A percentile compares a stretch with the other conserved stretches of the same genome.
Conservation (phyloP, 169 alveolate genomes). For the Eimeria sp. region DNA sequence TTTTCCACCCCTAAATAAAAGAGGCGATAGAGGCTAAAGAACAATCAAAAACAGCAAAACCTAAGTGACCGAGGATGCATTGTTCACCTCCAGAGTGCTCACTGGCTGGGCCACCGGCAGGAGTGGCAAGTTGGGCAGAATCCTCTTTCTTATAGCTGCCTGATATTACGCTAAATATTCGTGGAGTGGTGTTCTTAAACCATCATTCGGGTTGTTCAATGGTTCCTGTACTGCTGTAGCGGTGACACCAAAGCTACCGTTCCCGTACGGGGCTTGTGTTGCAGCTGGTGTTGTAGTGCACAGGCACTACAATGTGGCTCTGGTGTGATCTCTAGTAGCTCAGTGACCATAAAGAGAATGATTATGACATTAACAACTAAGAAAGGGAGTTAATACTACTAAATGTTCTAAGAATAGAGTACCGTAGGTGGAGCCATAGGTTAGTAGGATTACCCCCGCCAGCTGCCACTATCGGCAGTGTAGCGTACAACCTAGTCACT, state of each 20-base stretch:
- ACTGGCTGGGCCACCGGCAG: background rate
- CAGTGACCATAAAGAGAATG: too few species aligned
- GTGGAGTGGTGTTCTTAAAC: background rate
- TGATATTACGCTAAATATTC: background rate
- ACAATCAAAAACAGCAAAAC: background rate
- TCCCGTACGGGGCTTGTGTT: slow-evolving; percentile 12
- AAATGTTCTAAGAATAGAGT: too few species aligned
- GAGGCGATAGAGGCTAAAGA: background rate
- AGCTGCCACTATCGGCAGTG: too few species aligned
- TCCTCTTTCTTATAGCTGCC: background rate
- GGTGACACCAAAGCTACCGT: background rate
- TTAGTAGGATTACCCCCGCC: too few species aligned
- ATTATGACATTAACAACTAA: too few species aligned
- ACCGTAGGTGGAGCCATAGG: too few species aligned
- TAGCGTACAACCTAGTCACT: too few species aligned
- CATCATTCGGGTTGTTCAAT: background rate
- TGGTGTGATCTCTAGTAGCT: background rate
- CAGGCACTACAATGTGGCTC: background rate
- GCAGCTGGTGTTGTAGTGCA: background rate
- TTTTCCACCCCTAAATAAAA: background rate
- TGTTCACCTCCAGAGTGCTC: background rate
- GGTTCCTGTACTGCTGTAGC: background rate
- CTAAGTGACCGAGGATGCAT: background rate
- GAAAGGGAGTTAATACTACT: too few species aligned
- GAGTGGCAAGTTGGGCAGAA: background rate